phyloP scores from a whole-genome alignment of 2,329 filamentous ascomycete genomes.

The Hypoxylon sp. region DNA sequence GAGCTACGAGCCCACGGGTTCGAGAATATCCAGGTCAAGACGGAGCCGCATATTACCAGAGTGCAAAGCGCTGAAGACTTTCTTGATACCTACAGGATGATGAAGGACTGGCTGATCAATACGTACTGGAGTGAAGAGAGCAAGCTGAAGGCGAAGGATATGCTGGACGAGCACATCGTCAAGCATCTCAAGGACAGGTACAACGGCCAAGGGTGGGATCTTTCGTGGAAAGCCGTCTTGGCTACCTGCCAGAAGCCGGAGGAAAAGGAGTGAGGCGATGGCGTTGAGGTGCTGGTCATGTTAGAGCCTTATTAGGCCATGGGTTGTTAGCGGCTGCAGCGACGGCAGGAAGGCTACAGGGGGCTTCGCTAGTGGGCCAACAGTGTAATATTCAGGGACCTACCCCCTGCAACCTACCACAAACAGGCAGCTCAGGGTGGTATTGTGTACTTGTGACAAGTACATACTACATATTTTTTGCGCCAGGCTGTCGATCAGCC shows the following conservation, averaged over 20 bases:
- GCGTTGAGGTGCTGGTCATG: not conserved
- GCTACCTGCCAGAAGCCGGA: constrained; percentile 38
- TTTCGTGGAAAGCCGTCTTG: constrained; percentile 45
- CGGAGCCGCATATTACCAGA: constrained; percentile 40
- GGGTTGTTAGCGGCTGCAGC: not conserved
- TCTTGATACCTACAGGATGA: constrained; percentile 47
- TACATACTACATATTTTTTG: constrained; percentile 4
- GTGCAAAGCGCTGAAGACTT: constrained; percentile 49
- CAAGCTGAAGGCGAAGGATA: constrained; percentile 48
- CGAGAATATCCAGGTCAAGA: constrained; percentile 49
- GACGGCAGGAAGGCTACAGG: too few species aligned
- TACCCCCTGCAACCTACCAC: too few species aligned
- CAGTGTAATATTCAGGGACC: too few species aligned
- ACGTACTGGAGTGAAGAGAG: constrained; percentile 52
- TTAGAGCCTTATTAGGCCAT: not conserved
- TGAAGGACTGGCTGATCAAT: constrained; percentile 51
- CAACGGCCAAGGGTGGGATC: constrained; percentile 46
- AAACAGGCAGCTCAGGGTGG: too few species aligned
- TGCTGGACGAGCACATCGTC: constrained; percentile 44
- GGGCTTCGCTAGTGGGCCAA: too few species aligned
- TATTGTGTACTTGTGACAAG: not conserved
- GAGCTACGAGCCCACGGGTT: constrained; percentile 50
- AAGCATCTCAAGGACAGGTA: constrained; percentile 52
- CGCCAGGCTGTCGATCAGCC: constrained; percentile 30
- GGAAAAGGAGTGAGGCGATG: too few species aligned